A percentile compares a stretch with the other conserved stretches of the same genome.
Conservation (phyloP, 306 rosid species). For the Dalbergia cochinchinensis region DNA sequence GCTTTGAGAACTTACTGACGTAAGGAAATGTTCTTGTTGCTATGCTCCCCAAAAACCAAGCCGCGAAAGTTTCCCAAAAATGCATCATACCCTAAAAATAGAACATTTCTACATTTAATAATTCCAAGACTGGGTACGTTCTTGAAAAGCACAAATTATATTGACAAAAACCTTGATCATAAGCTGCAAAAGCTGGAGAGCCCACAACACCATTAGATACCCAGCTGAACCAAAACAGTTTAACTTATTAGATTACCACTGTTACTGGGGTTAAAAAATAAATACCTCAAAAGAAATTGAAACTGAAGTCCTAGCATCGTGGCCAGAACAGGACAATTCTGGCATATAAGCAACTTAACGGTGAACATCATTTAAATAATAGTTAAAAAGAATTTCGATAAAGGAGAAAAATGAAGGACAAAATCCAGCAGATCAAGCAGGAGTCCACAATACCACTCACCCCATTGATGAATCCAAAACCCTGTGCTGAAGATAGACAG, state of each 20-base stretch:
- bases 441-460: slow-evolving; percentile 51
- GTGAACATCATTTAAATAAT: background rate
- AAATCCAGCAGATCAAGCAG: background rate
- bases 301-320: background rate
- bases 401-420: background rate
- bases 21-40: slow-evolving; percentile 76
- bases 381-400: background rate
- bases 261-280: background rate
- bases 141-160: background rate
- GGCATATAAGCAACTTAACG: slow-evolving; percentile 14
- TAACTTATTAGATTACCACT: slow-evolving; percentile 26
- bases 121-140: background rate
- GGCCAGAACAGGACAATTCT: slow-evolving; percentile 2
- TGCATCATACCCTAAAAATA: slow-evolving; percentile 81
- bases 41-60: slow-evolving; percentile 84
- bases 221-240: slow-evolving; percentile 70
- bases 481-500: slow-evolving; percentile 93
- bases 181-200: slow-evolving; percentile 98
- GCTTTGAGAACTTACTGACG: slow-evolving; percentile 68
- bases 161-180: slow-evolving; percentile 83
- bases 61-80: slow-evolving; percentile 88
- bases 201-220: slow-evolving; percentile 97
- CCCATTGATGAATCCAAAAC: slow-evolving; percentile 95
- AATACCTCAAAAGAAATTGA: slow-evolving; percentile 13
- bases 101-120: slow-evolving; percentile 18